These are phyloP conservation scores for Vitis hybrid DNA, from an alignment of 177 flowering plant species.

Conservation along the genomic window DNA sequence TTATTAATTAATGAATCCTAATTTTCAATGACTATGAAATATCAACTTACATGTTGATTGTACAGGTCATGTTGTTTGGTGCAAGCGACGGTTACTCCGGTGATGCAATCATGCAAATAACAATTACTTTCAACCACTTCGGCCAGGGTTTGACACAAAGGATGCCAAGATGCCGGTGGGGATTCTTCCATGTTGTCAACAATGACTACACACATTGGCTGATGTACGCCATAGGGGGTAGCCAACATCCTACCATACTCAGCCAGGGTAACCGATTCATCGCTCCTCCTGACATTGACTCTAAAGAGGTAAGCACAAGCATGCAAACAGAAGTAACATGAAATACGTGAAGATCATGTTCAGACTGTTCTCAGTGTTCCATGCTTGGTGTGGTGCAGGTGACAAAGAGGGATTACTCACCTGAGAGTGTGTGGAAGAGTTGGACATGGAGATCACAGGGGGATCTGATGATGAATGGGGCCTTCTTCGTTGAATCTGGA, in stretches of 20 bases:
- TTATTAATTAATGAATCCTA: too few species aligned
- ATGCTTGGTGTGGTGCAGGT: conserved; percentile 20
- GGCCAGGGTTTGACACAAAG: conserved; percentile 70
- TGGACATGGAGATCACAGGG: conserved; percentile 77
- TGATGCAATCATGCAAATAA: conserved; percentile 64
- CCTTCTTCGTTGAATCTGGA: conserved; percentile 57
- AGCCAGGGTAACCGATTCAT: conserved; percentile 81
- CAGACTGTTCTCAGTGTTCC: background rate
- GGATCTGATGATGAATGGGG: conserved; percentile 65
- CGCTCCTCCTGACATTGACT: conserved; percentile 38
- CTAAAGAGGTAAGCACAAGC: conserved; percentile 49
- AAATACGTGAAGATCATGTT: background rate
- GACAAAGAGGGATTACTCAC: conserved; percentile 65
- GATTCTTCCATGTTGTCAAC: conserved; percentile 72
- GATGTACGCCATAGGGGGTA: conserved; percentile 90
- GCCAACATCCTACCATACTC: conserved; percentile 65
- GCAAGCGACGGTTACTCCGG: conserved; percentile 42
- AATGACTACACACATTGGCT: conserved; percentile 85
- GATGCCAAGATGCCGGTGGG: conserved; percentile 79
- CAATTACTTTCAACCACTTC: conserved; percentile 76
- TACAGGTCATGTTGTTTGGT: conserved; percentile 77
- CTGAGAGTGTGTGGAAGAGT: conserved; percentile 44
- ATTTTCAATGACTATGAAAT: background rate
- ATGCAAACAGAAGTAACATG: background rate
- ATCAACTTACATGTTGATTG: background rate